phyloP scores from a whole-genome alignment of 139 green algal species.

The Chlorella sp. region DNA sequence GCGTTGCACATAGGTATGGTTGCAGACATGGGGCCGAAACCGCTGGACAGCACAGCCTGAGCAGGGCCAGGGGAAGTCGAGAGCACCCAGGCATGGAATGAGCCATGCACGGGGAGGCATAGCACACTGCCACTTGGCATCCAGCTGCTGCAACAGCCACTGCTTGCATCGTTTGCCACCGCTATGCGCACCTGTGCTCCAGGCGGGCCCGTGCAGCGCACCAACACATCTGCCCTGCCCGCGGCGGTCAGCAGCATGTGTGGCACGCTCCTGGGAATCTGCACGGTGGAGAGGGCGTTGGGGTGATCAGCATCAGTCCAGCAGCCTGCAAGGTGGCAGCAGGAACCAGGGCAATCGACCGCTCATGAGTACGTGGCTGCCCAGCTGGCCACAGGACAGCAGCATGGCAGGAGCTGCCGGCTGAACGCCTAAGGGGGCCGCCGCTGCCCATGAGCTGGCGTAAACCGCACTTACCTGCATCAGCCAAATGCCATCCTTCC shows the following conservation, averaged over 20 bases:
- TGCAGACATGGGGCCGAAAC: background rate
- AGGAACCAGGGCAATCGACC: too few relatives aligned
- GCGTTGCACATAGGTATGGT: background rate
- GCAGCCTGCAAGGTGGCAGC: background rate
- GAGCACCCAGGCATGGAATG: background rate
- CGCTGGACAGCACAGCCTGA: background rate
- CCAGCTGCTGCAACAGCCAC: background rate
- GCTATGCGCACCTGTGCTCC: background rate
- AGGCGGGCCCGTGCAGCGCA: background rate
- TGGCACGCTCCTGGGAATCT: background rate
- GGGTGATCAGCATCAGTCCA: too few relatives aligned
- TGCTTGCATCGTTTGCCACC: background rate
- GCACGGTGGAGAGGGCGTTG: too few relatives aligned
- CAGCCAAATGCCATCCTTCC: background rate
- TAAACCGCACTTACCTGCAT: background rate
- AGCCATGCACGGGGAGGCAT: background rate
- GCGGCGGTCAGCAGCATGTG: background rate
- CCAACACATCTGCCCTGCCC: background rate
- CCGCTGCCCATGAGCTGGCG: too few relatives aligned
- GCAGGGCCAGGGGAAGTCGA: background rate
- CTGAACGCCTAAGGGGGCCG: too few relatives aligned
- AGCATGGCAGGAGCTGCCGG: background rate
- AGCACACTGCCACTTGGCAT: background rate
- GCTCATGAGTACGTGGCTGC: background rate
- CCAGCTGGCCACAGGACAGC: background rate